Base-by-base conservation (phyloP, 2,329 filamentous ascomycete genomes). In the Dryadomyces quercivorus region DNA sequence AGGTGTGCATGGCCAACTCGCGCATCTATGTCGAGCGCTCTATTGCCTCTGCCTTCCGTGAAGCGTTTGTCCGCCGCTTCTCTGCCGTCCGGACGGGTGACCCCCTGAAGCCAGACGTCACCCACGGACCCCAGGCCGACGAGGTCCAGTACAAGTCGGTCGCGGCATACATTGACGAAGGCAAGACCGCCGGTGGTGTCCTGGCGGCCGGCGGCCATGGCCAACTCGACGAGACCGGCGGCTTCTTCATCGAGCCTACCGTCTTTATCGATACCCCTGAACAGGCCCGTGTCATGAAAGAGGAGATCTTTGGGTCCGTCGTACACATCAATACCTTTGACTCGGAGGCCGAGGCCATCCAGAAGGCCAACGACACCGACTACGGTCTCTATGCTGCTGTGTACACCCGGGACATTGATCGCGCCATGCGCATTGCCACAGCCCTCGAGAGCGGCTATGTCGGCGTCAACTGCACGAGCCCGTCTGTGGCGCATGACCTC, bases 241-340 rank as follows among this genome's bases (percentile, higher is more conserved):
- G 70, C 34, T 66, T 64, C 56, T 70, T 69, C 58, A 62, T 74
- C 44, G 62, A 67, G 55, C 70, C 71, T 0, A 68, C 69, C 31
- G 66, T 73, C 46, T 72, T 72, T 63, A 61, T 62, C 31, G 59
- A 67, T 44, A 61, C 67, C 7, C 63, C 67, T 22, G 66, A 70
- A 53, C 58, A 65, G 38, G 65, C 67, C 2, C 61, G 64, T 52
- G 70, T 78, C 54, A 72, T 70, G 62, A 67, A 69, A n/a, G 72
- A 77, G 59, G 75, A 78, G 58, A 70, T 79, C 9, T 80, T 80
- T 56, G 76, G 76, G 1, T 76, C 76, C 4, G 76, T 80, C 48
- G 73, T 76, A 1, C 69, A 70, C 38, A 70, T 80, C 58, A 68
- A 68, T 51, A 71, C 69, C 0, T 80, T 80, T 66, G 73, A 73